Conservation (phyloP, 345 rosid genomes). For the Citrus hindsii region DNA sequence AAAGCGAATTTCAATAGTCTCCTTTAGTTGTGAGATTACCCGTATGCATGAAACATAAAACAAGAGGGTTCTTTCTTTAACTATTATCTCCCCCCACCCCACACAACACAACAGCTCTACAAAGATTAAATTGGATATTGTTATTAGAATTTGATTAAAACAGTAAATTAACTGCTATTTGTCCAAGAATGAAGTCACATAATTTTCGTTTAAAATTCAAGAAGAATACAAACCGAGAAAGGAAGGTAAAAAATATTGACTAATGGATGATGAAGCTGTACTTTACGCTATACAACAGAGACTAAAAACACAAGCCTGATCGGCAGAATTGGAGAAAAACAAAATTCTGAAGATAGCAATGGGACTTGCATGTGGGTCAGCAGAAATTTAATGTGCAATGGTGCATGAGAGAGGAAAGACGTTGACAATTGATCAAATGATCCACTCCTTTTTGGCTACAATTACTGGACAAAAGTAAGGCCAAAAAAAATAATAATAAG, state of each 20-base stretch:
- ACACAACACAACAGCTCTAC: too few relatives aligned
- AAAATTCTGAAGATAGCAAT: not conserved
- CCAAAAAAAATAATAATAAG: not conserved
- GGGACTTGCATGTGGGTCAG: not conserved
- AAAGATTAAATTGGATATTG: too few relatives aligned
- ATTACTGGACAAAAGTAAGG: not conserved
- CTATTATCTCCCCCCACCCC: too few relatives aligned
- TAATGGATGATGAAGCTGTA: too few relatives aligned
- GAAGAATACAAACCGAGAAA: too few relatives aligned
- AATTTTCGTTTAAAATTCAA: not conserved
- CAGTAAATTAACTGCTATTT: not conserved
- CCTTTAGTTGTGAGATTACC: too few relatives aligned
- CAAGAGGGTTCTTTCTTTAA: too few relatives aligned
- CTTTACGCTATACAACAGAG: too few relatives aligned
- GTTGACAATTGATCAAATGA: not conserved
- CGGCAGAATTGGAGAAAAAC: not conserved
- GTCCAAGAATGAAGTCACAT: not conserved
- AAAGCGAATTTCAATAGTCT: too few relatives aligned
- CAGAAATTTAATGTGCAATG: not conserved
- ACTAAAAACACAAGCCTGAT: not conserved
- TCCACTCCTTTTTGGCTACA: not conserved
- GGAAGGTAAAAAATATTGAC: too few relatives aligned
- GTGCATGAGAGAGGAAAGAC: not conserved
- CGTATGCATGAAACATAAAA: too few relatives aligned
- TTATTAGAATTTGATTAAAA: too few relatives aligned